A percentile compares a stretch with the other conserved stretches of the same genome.
Conservation (phyloP, 2,329 filamentous ascomycete species). For the Fusarium guadeloupense region DNA sequence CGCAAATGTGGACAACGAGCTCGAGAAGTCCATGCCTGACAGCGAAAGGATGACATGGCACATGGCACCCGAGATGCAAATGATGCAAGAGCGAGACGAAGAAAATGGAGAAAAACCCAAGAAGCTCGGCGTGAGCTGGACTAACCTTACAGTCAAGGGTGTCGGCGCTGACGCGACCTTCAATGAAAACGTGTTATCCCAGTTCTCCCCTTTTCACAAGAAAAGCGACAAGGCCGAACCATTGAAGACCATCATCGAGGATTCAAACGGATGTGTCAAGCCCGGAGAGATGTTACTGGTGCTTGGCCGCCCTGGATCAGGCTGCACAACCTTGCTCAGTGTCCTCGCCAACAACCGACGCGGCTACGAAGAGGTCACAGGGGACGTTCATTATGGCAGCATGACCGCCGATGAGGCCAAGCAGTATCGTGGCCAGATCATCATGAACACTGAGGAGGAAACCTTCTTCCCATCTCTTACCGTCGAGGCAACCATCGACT, state of each 20-base stretch:
- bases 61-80: slow-evolving; percentile 59
- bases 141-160: slow-evolving; percentile 70
- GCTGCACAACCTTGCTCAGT: slow-evolving; percentile 77
- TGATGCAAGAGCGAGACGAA: slow-evolving; percentile 53
- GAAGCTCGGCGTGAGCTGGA: slow-evolving; percentile 71
- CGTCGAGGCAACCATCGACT: slow-evolving; percentile 75
- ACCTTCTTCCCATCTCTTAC: slow-evolving; percentile 73
- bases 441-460: slow-evolving; percentile 78
- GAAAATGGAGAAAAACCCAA: slow-evolving; percentile 58
- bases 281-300: slow-evolving; percentile 78
- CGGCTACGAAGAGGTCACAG: slow-evolving; percentile 67
- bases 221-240: too few species aligned
- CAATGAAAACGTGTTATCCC: slow-evolving; percentile 71
- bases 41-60: too few species aligned
- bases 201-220: too few species aligned
- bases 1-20: too few species aligned
- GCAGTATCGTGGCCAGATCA: slow-evolving; percentile 65
- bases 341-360: slow-evolving; percentile 71
- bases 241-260: slow-evolving; percentile 71
- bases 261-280: slow-evolving; percentile 74
- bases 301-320: slow-evolving; percentile 72
- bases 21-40: too few species aligned
- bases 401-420: slow-evolving; percentile 59
- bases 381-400: slow-evolving; percentile 66
- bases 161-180: slow-evolving; percentile 69